Evolutionary conservation across 352 stramenopile genomes (phyloP), one percentile per base, ranked within the genome.

Genomic region (Globisporangium middletonii): DNA sequence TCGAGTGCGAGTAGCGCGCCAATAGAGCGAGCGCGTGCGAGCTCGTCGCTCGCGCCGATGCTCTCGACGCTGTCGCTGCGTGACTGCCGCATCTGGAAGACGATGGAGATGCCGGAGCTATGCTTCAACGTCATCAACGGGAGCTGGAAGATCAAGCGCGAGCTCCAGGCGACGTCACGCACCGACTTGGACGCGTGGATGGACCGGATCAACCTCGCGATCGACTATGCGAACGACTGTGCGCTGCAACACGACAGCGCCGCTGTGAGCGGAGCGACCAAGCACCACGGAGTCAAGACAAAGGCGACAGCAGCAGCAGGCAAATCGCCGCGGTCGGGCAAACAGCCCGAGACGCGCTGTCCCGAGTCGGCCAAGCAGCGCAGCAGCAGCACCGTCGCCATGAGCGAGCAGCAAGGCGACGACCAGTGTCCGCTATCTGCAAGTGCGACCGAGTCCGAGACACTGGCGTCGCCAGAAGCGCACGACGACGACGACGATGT

Each of bases 31-130:
- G 18, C 3, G 18, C 23, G 50, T 35, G 71, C 68, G 54, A 60
- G 49, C 13, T 53, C 72, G 28, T 67, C 68, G 37, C 41, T 19
- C 2, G 15, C 41, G 8, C 43, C 43, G 19, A 73, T 68, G 4
- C 74, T 81, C 30, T 88, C 82, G 38, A 88, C 78, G 47, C 59
- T 92, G 19, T 75, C 69, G 9, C 64, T 92, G 52, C 76, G 72
- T 37, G 79, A 81, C 48, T 92, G 82, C 50, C 79, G 82, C 16
- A 90, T 92, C 60, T 92, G 82, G 82, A 92, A 92, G 71, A 92
- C 83, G 9, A 88, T 79, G 77, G 83, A 92, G 61, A 92, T 92
- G 83, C 79, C 80, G 18, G 80, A 89, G 59, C 70, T 91, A 41
- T 73, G 68, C 43, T 91, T 92, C 60, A 83, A 92, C 51, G 69